Conservation (phyloP, 352 stramenopile species). For the Phytopythium aichiense region DNA sequence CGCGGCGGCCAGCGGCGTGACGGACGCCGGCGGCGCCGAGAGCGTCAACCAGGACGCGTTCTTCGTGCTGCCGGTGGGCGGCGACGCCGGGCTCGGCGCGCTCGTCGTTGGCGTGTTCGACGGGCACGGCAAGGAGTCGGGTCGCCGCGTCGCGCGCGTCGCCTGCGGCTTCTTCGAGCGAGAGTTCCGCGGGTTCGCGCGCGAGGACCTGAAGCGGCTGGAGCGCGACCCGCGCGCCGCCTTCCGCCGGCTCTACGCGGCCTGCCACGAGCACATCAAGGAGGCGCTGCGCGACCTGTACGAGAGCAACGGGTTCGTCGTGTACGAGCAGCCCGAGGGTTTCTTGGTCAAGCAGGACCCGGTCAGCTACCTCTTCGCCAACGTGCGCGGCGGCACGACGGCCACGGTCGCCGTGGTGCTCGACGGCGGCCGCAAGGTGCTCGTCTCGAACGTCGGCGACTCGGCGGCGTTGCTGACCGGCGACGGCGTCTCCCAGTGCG, state of each 20-base stretch:
- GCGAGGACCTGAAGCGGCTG: slow-evolving; percentile 43
- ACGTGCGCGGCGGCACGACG: slow-evolving; percentile 87
- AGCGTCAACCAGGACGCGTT: slow-evolving; percentile 89
- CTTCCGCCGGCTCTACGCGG: slow-evolving; percentile 46
- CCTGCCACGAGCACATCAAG: slow-evolving; percentile 63
- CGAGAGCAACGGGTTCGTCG: slow-evolving; percentile 46
- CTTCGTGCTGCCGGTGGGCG: slow-evolving; percentile 54
- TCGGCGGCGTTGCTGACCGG: slow-evolving; percentile 45
- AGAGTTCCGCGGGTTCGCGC: slow-evolving; percentile 46
- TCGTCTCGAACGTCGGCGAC: slow-evolving; percentile 85
- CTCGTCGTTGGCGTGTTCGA: slow-evolving; percentile 83
- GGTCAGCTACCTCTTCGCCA: slow-evolving; percentile 34
- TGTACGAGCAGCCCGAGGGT: slow-evolving; percentile 50
- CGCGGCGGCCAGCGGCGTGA: slow-evolving; percentile 44
- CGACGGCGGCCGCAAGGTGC: slow-evolving; percentile 55
- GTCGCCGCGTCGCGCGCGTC: slow-evolving; percentile 56
- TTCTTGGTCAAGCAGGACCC: slow-evolving; percentile 54
- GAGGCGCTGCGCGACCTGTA: slow-evolving; percentile 60
- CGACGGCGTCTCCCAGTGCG: slow-evolving; percentile 14
- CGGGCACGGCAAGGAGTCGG: slow-evolving; percentile 78
- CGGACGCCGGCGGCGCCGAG: slow-evolving; percentile 49
- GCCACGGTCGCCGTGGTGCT: slow-evolving; percentile 81
- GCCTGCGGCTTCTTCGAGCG: slow-evolving; percentile 61
- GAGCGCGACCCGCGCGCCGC: slow-evolving; percentile 43
- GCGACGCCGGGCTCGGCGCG: slow-evolving; percentile 13